A percentile compares a stretch with the other conserved stretches of the same genome.
phyloP scores from a whole-genome alignment of 2,329 filamentous ascomycete genomes.

The Rosellinia necatrix region DNA sequence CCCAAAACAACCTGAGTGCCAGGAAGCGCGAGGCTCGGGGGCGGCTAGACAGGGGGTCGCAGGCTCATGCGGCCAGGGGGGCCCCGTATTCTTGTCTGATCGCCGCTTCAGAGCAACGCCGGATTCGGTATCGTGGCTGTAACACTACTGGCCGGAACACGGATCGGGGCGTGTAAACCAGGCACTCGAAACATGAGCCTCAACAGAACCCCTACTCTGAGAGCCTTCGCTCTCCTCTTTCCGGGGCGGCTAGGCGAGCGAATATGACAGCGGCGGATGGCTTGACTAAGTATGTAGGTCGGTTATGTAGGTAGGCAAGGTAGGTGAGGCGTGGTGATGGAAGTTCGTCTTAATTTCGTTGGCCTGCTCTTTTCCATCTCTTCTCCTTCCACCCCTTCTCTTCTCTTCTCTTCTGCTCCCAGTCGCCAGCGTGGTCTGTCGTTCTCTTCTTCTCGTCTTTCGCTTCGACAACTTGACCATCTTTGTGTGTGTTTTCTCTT shows the following conservation, averaged over 20 bases:
- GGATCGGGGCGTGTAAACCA: conserved; percentile 12
- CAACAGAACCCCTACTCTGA: conserved; percentile 7
- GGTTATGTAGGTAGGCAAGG: background rate
- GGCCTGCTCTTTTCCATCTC: too few species aligned
- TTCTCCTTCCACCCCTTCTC: conserved; percentile 19
- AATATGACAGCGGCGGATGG: too few species aligned
- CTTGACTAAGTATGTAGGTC: too few species aligned
- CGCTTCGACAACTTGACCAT: conserved; percentile 22
- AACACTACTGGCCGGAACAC: conserved; percentile 16
- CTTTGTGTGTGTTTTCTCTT: background rate
- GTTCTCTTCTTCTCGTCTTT: conserved; percentile 30
- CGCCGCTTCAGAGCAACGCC: conserved; percentile 27
- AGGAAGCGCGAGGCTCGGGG: conserved; percentile 18
- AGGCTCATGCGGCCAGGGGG: conserved; percentile 21
- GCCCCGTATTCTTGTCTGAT: conserved; percentile 26
- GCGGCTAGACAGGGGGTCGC: conserved; percentile 22
- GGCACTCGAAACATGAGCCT: conserved; percentile 21
- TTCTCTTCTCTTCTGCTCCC: conserved; percentile 24
- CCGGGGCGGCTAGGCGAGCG: background rate
- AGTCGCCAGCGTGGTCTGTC: conserved; percentile 29
- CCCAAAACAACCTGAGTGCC: conserved; percentile 12
- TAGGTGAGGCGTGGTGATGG: background rate
- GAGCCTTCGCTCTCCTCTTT: conserved; percentile 6
- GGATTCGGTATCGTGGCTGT: conserved; percentile 20
- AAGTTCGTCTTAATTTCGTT: conserved; percentile 3